Conservation (phyloP, 2,329 filamentous ascomycete genomes). For the Monilinia fructicola region DNA sequence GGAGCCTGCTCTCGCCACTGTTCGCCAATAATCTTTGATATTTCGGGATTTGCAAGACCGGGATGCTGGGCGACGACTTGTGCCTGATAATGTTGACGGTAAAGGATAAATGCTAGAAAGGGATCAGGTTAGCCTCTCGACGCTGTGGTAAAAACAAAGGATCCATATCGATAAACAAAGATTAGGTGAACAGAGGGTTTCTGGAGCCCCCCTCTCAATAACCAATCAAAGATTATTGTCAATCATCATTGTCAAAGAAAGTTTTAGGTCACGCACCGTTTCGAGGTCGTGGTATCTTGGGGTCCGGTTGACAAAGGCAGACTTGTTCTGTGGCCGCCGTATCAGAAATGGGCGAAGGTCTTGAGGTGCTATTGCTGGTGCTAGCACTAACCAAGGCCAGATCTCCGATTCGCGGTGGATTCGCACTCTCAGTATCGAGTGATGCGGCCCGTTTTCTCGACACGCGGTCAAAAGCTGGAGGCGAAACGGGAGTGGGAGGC, state of each 20-base stretch:
- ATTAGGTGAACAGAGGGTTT: slow-evolving; percentile 22
- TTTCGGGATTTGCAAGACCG: slow-evolving; percentile 90
- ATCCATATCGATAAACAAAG: slow-evolving; percentile 31
- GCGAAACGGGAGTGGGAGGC: slow-evolving; percentile 33
- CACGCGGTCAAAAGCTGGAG: slow-evolving; percentile 34
- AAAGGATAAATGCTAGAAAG: slow-evolving; percentile 87
- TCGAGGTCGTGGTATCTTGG: slow-evolving; percentile 68
- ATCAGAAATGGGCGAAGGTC: slow-evolving; percentile 29
- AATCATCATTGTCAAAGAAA: slow-evolving; percentile 32
- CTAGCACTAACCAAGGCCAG: slow-evolving; percentile 36
- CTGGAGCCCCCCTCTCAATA: slow-evolving; percentile 14
- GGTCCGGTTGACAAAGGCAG: slow-evolving; percentile 69
- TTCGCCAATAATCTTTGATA: slow-evolving; percentile 90
- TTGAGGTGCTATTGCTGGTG: slow-evolving; percentile 25
- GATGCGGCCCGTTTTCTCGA: slow-evolving; percentile 40
- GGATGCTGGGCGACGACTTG: slow-evolving; percentile 78
- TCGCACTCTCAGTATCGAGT: slow-evolving; percentile 36
- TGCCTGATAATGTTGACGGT: slow-evolving; percentile 88
- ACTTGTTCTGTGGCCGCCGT: slow-evolving; percentile 46
- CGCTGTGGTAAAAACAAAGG: slow-evolving; percentile 31
- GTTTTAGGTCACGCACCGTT: slow-evolving; percentile 57
- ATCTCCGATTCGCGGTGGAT: slow-evolving; percentile 37
- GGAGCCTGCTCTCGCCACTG: slow-evolving; percentile 81
- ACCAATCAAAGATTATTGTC: slow-evolving; percentile 30
- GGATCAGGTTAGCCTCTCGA: slow-evolving; percentile 37